A percentile compares a stretch with the other conserved stretches of the same genome.
phyloP scores from a whole-genome alignment of 805 yeast species.

The Suhomyces sp. region DNA sequence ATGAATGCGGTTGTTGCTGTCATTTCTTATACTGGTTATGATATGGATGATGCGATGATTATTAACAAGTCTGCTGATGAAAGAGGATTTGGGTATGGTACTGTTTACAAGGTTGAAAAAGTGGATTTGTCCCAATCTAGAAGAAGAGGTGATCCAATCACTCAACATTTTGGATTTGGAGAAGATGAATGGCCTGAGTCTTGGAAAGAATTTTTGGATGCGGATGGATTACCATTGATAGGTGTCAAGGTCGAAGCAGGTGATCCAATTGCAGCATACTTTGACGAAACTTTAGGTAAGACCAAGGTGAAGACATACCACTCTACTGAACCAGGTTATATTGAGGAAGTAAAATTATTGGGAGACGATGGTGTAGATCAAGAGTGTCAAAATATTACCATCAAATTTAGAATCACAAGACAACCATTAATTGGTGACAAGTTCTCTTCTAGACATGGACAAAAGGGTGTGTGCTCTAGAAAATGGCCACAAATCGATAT shows the following conservation, averaged over 20 bases:
- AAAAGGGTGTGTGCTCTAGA: constrained; percentile 97
- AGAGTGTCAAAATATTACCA: constrained; percentile 81
- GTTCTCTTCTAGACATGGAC: constrained; percentile 97
- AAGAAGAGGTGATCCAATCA: constrained; percentile 90
- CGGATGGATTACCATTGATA: constrained; percentile 88
- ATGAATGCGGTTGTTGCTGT: constrained; percentile 98
- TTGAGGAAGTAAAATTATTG: constrained; percentile 89
- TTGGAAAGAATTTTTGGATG: constrained; percentile 86
- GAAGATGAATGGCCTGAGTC: constrained; percentile 86
- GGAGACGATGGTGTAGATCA: constrained; percentile 76
- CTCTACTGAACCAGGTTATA: constrained; percentile 89
- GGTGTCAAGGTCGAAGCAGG: constrained; percentile 91
- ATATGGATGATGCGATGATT: constrained; percentile 99
- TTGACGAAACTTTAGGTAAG: constrained; percentile 85
- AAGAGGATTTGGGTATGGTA: constrained; percentile 97
- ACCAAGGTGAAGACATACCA: constrained; percentile 93
- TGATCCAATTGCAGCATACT: constrained; percentile 92
- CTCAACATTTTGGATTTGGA: constrained; percentile 94
- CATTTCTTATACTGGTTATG: constrained; percentile 97
- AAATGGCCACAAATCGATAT: constrained; percentile 96
- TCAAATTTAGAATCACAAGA: constrained; percentile 89
- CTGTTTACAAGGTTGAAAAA: constrained; percentile 92
- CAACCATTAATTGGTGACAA: constrained; percentile 96
- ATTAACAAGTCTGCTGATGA: constrained; percentile 96
- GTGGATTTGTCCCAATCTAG: constrained; percentile 76